Percentiles rank a stretch among this genome's conserved stretches.
phyloP scores from a whole-genome alignment of 129 eudicot genomes.

The Mikania micrantha region DNA sequence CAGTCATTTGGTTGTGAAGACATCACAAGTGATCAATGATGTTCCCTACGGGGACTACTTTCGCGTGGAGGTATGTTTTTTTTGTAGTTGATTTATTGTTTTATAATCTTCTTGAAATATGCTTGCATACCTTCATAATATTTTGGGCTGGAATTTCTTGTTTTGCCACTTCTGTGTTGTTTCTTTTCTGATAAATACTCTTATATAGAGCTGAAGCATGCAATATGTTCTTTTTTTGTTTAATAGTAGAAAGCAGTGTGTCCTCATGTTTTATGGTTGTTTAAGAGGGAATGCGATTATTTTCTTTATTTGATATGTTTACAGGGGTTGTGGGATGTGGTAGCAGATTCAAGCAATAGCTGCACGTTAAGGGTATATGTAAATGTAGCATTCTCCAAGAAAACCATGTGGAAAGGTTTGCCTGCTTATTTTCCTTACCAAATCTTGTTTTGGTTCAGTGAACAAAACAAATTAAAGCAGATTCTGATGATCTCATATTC shows the following conservation, averaged over 20 bases:
- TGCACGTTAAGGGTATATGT: conserved; percentile 60
- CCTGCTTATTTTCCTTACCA: conserved; percentile 1
- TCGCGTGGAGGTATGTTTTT: conserved; percentile 65
- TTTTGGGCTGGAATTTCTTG: neutral
- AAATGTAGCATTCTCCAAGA: conserved; percentile 78
- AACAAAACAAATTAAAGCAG: neutral
- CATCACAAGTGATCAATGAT: conserved; percentile 84
- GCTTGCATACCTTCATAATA: neutral
- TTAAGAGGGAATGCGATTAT: neutral
- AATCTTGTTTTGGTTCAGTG: conserved; percentile 1
- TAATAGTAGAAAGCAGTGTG: neutral
- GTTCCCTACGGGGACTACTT: conserved; percentile 97
- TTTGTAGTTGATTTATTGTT: conserved; percentile 10
- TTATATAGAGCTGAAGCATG: neutral
- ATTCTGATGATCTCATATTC: neutral
- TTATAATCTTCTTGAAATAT: neutral
- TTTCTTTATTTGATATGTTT: neutral
- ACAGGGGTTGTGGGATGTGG: conserved; percentile 90
- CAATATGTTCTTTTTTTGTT: neutral
- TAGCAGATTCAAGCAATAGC: conserved; percentile 34
- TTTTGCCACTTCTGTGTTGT: neutral
- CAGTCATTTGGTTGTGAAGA: conserved; percentile 84
- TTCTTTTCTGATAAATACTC: neutral
- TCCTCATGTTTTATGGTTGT: neutral
- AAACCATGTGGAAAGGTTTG: conserved; percentile 88